A percentile compares a stretch with the other conserved stretches of the same genome.
Evolutionary conservation across 1,284 basidiomycete species (phyloP).

Genomic region (Ustilago vetiveriae): DNA sequence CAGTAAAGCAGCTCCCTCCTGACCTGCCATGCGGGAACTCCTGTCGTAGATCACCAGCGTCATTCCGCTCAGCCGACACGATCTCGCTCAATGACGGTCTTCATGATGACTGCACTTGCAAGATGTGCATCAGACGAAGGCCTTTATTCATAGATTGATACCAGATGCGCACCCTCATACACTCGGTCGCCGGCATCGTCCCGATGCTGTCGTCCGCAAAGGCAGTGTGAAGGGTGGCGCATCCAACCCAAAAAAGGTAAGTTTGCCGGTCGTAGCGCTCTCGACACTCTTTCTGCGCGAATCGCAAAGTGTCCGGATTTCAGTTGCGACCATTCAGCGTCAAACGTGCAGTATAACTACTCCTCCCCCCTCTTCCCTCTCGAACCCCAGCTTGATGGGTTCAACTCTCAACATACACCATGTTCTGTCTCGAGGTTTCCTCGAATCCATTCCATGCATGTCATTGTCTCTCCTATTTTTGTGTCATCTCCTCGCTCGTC

Average conservation of each 20-base stretch:
- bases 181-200: neutral
- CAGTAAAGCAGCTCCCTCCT: slow-evolving; percentile 34
- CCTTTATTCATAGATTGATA: slow-evolving; percentile 25
- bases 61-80: no score
- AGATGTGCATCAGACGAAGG: no score
- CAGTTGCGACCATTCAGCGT: neutral
- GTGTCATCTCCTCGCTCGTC: neutral
- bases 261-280: slow-evolving; percentile 19
- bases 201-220: neutral
- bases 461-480: slow-evolving; percentile 8
- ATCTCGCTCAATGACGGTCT: no score
- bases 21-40: no score
- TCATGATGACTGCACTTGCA: no score
- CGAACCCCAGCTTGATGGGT: no score
- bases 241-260: slow-evolving; percentile 34
- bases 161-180: slow-evolving; percentile 6
- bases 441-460: slow-evolving; percentile 7
- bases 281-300: no score
- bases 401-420: no score
- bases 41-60: no score
- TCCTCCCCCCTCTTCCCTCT: neutral
- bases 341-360: neutral
- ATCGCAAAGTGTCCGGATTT: no score
- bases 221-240: neutral
- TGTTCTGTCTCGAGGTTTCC: no score